Conservation (phyloP, 352 stramenopile genomes). For the Pythium vanterpoolii region DNA sequence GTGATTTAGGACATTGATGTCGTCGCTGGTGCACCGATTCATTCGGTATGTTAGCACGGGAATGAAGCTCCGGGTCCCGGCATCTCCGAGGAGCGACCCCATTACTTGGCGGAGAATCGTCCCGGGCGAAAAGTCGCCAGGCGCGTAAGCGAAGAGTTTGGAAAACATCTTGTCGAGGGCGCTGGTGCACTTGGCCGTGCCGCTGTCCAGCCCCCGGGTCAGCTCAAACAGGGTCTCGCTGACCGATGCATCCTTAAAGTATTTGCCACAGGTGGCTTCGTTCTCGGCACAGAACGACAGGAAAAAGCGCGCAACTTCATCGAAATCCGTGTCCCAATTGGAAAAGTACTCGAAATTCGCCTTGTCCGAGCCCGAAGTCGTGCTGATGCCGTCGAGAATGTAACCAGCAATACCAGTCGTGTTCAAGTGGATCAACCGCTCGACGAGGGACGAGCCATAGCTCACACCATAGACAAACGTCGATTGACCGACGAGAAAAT, state of each 20-base stretch:
- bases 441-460: constrained; percentile 51
- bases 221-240: constrained; percentile 6
- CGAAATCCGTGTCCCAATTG: constrained; percentile 18
- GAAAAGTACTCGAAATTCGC: constrained; percentile 29
- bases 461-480: constrained; percentile 53
- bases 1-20: constrained; percentile 29
- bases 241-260: constrained; percentile 16
- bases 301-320: constrained; percentile 17
- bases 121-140: constrained; percentile 9
- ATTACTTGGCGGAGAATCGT: constrained; percentile 29
- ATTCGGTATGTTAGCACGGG: constrained; percentile 32
- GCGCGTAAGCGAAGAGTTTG: neutral
- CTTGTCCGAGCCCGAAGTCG: constrained; percentile 20
- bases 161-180: constrained; percentile 12
- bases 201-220: neutral
- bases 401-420: constrained; percentile 37
- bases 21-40: constrained; percentile 28
- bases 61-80: constrained; percentile 19
- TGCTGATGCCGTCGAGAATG: constrained; percentile 43
- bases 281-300: constrained; percentile 13
- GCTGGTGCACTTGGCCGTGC: constrained; percentile 13
- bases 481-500: constrained; percentile 14
- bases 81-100: constrained; percentile 31
- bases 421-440: constrained; percentile 48
- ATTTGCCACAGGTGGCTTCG: constrained; percentile 16